Conservation (phyloP, 805 yeast genomes). For the Barnettozyma siamensis region DNA sequence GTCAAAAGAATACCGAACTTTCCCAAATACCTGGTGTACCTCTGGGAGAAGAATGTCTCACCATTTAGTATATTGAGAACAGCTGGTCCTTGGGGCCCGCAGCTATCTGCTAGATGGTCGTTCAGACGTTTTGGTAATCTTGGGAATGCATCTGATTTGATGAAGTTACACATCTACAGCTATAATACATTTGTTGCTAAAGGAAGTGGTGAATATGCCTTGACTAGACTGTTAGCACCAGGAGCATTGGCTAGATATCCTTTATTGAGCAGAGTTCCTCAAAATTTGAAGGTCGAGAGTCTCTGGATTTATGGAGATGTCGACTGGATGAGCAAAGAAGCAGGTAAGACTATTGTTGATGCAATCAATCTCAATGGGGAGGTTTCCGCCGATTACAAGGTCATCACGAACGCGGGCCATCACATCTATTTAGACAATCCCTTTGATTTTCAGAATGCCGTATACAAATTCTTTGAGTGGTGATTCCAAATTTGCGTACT, state of each 20-base stretch:
- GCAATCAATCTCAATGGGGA: slow-evolving; percentile 23
- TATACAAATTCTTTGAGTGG: slow-evolving; percentile 30
- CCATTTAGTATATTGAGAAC: slow-evolving; percentile 48
- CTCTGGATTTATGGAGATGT: slow-evolving; percentile 62
- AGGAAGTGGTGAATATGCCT: slow-evolving; percentile 62
- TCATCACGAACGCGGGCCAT: slow-evolving; percentile 53
- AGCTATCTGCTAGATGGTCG: slow-evolving; percentile 49
- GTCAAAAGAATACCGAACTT: slow-evolving; percentile 30
- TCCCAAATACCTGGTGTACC: slow-evolving; percentile 31
- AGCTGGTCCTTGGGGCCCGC: slow-evolving; percentile 50
- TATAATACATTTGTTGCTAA: slow-evolving; percentile 44
- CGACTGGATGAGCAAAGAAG: slow-evolving; percentile 67
- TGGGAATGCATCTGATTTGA: slow-evolving; percentile 23
- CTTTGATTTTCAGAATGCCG: slow-evolving; percentile 39
- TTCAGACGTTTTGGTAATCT: slow-evolving; percentile 38
- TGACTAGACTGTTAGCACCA: slow-evolving; percentile 53
- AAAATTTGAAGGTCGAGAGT: slow-evolving; percentile 23
- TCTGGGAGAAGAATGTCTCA: slow-evolving; percentile 52
- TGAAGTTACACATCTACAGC: slow-evolving; percentile 48
- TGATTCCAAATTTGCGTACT: too few species aligned
- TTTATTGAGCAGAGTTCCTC: slow-evolving; percentile 45
- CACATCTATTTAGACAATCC: slow-evolving; percentile 62
- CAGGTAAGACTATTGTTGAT: slow-evolving; percentile 43
- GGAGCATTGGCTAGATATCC: slow-evolving; percentile 57
- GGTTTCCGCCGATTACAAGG: slow-evolving; percentile 23